Evolutionary conservation across 1,284 basidiomycete species (phyloP).

Genomic region (Ustanciosporium gigantosporum): DNA sequence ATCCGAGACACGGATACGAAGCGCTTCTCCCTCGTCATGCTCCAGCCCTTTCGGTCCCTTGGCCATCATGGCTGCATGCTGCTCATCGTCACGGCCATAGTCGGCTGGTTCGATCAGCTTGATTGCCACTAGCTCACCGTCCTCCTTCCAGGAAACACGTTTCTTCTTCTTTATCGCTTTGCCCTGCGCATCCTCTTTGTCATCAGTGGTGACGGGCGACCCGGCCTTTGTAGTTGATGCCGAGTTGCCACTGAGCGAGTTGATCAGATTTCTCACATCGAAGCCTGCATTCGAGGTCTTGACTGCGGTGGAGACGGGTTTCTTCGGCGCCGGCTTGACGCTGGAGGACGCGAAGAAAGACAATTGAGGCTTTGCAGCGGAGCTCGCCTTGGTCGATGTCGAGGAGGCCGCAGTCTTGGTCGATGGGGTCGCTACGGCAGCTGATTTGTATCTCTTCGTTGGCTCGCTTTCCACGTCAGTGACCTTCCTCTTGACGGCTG

Average conservation of each 20-base stretch:
- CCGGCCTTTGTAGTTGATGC: neutral
- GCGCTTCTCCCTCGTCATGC: conserved; percentile 43
- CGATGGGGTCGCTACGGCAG: neutral
- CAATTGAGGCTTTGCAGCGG: neutral
- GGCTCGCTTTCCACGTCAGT: conserved; percentile 2
- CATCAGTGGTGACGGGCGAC: neutral
- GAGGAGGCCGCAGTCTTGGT: conserved; percentile 5
- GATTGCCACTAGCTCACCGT: conserved; percentile 39
- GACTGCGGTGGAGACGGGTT: no score
- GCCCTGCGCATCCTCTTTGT: no score
- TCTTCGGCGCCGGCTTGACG: neutral
- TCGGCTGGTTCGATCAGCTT: conserved; percentile 42
- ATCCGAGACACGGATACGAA: conserved; percentile 33
- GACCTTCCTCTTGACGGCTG: conserved; percentile 14
- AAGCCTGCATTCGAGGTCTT: no score
- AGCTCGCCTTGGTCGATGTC: neutral
- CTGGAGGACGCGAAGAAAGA: neutral
- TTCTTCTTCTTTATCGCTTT: conserved; percentile 25
- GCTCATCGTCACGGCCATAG: conserved; percentile 34
- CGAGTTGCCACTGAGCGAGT: neutral
- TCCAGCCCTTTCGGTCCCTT: conserved; percentile 13
- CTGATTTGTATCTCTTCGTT: conserved; percentile 14
- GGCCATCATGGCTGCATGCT: conserved; percentile 2
- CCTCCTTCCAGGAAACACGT: conserved; percentile 41
- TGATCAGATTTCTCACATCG: no score